These are phyloP conservation scores for Tausonia pullulans DNA, from an alignment of 1,284 basidiomycete species.

Conservation along the genomic window DNA sequence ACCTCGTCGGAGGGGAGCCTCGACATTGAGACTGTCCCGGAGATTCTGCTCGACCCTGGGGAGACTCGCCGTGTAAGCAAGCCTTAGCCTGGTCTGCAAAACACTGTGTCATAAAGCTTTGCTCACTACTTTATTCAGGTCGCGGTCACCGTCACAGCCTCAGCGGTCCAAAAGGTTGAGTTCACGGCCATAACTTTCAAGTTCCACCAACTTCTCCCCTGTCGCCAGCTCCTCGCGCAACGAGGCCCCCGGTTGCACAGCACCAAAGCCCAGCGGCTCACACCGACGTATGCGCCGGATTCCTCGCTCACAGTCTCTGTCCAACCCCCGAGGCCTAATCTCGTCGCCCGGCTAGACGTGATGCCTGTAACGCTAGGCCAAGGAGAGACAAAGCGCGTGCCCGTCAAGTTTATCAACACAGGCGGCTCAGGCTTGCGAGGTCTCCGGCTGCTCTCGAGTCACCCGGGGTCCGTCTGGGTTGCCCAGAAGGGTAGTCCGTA, in stretches of 20 bases:
- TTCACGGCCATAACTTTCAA: slow-evolving; percentile 30
- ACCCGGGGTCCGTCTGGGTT: slow-evolving; percentile 21
- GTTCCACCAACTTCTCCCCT: slow-evolving; percentile 36
- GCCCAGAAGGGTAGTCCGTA: neutral
- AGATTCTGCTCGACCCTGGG: slow-evolving; percentile 31
- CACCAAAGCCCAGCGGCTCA: slow-evolving; percentile 34
- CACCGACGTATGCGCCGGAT: slow-evolving; percentile 36
- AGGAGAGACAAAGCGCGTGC: slow-evolving; percentile 26
- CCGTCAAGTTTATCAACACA: slow-evolving; percentile 28
- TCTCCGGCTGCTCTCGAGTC: slow-evolving; percentile 26
- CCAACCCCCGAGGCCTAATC: slow-evolving; percentile 26
- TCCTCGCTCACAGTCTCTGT: slow-evolving; percentile 31
- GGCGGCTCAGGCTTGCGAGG: slow-evolving; percentile 25
- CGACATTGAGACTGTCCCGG: slow-evolving; percentile 23
- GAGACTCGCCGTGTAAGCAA: slow-evolving; percentile 25
- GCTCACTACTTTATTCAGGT: slow-evolving; percentile 18
- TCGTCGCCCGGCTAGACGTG: slow-evolving; percentile 23
- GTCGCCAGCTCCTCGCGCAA: slow-evolving; percentile 32
- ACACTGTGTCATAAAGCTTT: neutral
- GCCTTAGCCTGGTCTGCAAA: neutral
- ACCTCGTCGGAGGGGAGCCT: neutral
- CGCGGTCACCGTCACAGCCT: slow-evolving; percentile 24
- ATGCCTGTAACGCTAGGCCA: slow-evolving; percentile 25
- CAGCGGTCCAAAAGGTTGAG: slow-evolving; percentile 21
- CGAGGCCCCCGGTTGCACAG: slow-evolving; percentile 34